Base-by-base conservation (phyloP, 208 protist genomes). In the Acanthamoeba culbertsoni region DNA sequence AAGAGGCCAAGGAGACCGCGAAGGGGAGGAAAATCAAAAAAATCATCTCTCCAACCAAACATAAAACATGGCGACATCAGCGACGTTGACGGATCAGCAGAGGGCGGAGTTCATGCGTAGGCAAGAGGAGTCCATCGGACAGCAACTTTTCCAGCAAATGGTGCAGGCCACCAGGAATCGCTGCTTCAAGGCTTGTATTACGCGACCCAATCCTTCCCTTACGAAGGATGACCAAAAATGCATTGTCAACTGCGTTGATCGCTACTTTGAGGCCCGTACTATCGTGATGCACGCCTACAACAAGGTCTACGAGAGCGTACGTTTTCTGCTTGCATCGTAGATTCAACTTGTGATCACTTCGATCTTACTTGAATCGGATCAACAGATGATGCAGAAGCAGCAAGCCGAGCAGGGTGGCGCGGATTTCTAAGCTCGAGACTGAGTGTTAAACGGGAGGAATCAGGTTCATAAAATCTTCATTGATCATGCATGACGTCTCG, bases 191-290 rank as follows among this genome's bases (percentile, higher is more conserved):
- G 2, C 86, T 57, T 91, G 86, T 42, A 31, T 91, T 28, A 5
- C 86, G 14, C 51, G 59, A 7, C 86, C 86, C 55, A 28, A 40
- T 28, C 7, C 37, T 8, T 7, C 51, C 26, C 86, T 91, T 5
- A 42, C 51, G 4, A 91, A 91, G 62, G 55, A 65, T 53, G 86
- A 91, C 1, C 86, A 91, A 57, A 65, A 68, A 31, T 91, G 86
- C 86, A 10, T 91, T 14, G 16, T 91, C 86, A 91, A 91, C 57
- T 91, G 86, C 86, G 31, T 37, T 16, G 86, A 91, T 53, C 53
- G 86, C 53, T 91, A 73, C 28, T 91, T 75, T 35, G 86, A 91
- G 62, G 86, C 86, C 26, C 86, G 86, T 40, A 18, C 51, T 33
- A 28, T 91, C n/a, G 86, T 91, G 20, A 57, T 62, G 79, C 79